phyloP scores from a whole-genome alignment of 202 grass and related monocot genomes.

The Dendrocalamus latiflorus region DNA sequence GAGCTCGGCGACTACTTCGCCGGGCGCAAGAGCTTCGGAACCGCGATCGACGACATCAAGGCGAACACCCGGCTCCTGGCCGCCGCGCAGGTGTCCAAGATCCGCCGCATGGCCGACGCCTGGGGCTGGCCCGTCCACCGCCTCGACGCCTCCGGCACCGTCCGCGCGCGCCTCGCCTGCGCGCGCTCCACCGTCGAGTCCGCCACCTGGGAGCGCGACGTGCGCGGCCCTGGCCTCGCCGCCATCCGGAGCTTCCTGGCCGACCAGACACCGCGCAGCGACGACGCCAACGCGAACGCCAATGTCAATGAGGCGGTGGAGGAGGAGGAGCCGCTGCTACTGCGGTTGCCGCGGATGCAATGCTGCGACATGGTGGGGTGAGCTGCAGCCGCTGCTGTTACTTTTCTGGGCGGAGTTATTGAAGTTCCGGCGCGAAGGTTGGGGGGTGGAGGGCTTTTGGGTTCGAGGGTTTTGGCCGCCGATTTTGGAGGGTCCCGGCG shows the following conservation, averaged over 20 bases:
- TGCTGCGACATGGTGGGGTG: conserved; percentile 49
- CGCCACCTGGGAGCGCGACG: conserved; percentile 52
- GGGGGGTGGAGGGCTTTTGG: not conserved
- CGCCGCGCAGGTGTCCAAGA: conserved; percentile 49
- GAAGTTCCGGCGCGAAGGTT: not conserved
- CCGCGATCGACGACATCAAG: conserved; percentile 57
- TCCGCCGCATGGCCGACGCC: conserved; percentile 41
- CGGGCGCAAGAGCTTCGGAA: not conserved
- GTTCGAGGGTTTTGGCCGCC: conserved; percentile 36
- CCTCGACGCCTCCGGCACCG: conserved; percentile 48
- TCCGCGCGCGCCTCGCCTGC: conserved; percentile 24
- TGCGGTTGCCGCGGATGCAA: conserved; percentile 19
- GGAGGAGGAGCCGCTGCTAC: not conserved
- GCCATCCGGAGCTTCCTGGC: conserved; percentile 43
- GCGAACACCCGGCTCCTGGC: conserved; percentile 52
- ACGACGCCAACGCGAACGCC: not conserved
- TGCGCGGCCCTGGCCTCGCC: conserved; percentile 37
- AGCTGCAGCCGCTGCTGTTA: not conserved
- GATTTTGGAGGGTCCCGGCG: conserved; percentile 35
- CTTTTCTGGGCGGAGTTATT: not conserved
- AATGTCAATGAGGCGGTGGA: not conserved
- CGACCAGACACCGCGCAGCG: not conserved
- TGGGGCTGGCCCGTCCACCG: conserved; percentile 48
- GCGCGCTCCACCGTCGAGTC: not conserved
- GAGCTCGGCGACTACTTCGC: conserved; percentile 54